Evolutionary conservation across 345 rosid genomes (phyloP).

Genomic region (sweet orange (Citrus sinensis)): DNA sequence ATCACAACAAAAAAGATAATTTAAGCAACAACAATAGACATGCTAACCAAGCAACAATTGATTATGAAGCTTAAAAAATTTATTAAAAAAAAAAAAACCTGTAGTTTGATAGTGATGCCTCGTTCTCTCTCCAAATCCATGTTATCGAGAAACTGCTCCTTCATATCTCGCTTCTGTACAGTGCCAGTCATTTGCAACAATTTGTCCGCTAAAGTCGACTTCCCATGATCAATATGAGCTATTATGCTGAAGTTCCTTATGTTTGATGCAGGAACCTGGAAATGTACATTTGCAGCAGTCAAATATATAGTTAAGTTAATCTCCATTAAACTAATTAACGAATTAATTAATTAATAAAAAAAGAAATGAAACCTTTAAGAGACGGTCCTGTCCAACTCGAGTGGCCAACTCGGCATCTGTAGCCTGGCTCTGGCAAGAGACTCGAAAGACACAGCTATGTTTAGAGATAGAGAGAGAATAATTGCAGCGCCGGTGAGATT

Average conservation of each 20-base stretch:
- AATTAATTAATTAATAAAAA: not conserved
- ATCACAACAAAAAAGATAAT: not conserved
- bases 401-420: slow-evolving; percentile 27
- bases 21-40: not conserved
- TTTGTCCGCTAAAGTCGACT: slow-evolving; percentile 93
- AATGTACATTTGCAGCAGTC: not conserved
- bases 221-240: slow-evolving; percentile 98
- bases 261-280: slow-evolving; percentile 67
- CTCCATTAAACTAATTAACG: not conserved
- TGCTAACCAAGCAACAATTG: not conserved
- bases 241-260: slow-evolving; percentile 87
- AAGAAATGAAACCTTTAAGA: slow-evolving; percentile 42
- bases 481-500: not conserved
- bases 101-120: slow-evolving; percentile 96
- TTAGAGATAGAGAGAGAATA: not conserved
- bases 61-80: too few species aligned
- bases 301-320: not conserved
- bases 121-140: slow-evolving; percentile 99
- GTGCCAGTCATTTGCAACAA: slow-evolving; percentile 94
- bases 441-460: slow-evolving; percentile 11
- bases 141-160: slow-evolving; percentile 95
- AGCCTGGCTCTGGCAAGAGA: slow-evolving; percentile 38
- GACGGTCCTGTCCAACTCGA: slow-evolving; percentile 70
- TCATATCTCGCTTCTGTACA: slow-evolving; percentile 89
- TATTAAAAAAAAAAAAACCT: slow-evolving; percentile 27